phyloP scores from a whole-genome alignment of 164 flowering plant genomes.

The Amborella trichopoda region DNA sequence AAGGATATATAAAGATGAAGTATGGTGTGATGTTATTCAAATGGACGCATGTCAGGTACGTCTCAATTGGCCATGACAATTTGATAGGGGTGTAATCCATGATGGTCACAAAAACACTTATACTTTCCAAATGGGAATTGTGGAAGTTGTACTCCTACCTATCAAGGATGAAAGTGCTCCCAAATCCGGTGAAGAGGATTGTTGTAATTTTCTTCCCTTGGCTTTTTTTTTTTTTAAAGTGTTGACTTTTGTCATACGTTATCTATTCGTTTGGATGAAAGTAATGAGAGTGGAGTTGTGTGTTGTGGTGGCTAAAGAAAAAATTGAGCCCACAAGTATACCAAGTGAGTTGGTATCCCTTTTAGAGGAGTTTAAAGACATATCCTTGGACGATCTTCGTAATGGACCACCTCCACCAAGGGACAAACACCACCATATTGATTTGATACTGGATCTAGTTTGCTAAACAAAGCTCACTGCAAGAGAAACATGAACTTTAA shows the following conservation, averaged over 20 bases:
- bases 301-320: not conserved
- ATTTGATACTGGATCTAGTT: not conserved
- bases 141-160: not conserved
- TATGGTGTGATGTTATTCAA: conserved; percentile 1
- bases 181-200: not conserved
- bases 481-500: no score
- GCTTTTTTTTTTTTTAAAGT: no score
- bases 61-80: not conserved
- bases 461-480: not conserved
- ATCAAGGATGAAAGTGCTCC: not conserved
- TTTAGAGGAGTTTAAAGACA: not conserved
- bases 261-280: no score
- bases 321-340: not conserved
- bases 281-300: not conserved
- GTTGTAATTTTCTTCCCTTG: not conserved
- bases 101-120: not conserved
- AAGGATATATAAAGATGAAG: conserved; percentile 1
- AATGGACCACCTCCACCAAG: not conserved
- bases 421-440: not conserved
- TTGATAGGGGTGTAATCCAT: not conserved
- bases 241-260: no score
- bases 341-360: not conserved
- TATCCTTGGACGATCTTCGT: not conserved
- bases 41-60: not conserved
- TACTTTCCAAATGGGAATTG: not conserved